These are phyloP conservation scores for Citeromyces hawaiiensis DNA, from an alignment of 1,139 yeast species.

Conservation along the genomic window DNA sequence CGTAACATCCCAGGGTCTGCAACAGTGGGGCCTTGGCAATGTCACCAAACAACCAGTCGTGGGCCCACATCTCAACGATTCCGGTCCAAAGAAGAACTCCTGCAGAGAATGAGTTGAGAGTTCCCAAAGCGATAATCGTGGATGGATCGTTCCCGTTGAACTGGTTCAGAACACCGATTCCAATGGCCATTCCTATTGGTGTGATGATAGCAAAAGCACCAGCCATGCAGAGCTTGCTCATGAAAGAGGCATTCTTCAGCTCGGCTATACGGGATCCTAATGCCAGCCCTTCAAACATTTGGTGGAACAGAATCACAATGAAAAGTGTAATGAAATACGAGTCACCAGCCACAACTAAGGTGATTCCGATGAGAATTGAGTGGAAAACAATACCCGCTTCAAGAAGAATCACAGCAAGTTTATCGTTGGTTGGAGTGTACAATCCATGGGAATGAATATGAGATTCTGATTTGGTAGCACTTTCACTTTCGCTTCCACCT, in stretches of 20 bases:
- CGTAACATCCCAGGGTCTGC: constrained; percentile 14
- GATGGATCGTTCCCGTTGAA: constrained; percentile 18
- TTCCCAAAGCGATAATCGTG: constrained; percentile 21
- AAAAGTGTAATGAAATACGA: constrained; percentile 55
- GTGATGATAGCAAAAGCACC: constrained; percentile 13
- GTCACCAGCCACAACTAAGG: constrained; percentile 49
- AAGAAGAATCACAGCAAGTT: constrained; percentile 32
- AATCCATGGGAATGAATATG: background rate
- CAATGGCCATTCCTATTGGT: constrained; percentile 20
- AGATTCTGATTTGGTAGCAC: background rate
- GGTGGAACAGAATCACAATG: constrained; percentile 79
- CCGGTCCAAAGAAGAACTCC: constrained; percentile 24
- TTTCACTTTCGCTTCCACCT: background rate
- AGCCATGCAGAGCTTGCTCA: constrained; percentile 7
- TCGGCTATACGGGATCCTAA: constrained; percentile 74
- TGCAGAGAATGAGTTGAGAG: constrained; percentile 22
- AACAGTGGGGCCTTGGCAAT: constrained; percentile 14
- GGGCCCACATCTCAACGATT: constrained; percentile 21
- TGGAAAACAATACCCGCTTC: constrained; percentile 47
- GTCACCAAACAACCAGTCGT: constrained; percentile 20
- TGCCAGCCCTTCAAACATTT: constrained; percentile 87
- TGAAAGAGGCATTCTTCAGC: background rate
- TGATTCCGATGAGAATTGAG: constrained; percentile 39
- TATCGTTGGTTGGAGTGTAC: constrained; percentile 13
- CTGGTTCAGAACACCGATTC: constrained; percentile 16